A percentile compares a stretch with the other conserved stretches of the same genome.
phyloP scores from a whole-genome alignment of 2,329 filamentous ascomycete species.

The Cylindrodendrum hubeiense region DNA sequence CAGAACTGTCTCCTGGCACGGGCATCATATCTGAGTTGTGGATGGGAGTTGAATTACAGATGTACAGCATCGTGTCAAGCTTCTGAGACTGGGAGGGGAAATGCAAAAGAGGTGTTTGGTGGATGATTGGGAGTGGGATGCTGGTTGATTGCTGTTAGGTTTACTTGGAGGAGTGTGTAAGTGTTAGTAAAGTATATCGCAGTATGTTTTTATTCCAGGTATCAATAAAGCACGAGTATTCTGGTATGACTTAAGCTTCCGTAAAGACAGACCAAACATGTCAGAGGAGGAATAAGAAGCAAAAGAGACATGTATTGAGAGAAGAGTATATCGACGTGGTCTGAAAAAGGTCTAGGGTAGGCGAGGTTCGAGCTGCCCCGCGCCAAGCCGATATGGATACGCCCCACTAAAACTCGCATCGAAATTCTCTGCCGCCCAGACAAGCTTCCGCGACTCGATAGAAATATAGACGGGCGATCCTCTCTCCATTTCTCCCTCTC shows the following conservation, averaged over 20 bases:
- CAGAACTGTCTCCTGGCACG: constrained; percentile 3
- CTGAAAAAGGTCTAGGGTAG: constrained; percentile 5
- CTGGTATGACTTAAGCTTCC: too few relatives aligned
- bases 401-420: constrained; percentile 26
- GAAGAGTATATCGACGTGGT: neutral
- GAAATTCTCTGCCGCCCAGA: constrained; percentile 32
- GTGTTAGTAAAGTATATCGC: too few relatives aligned
- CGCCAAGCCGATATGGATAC: constrained; percentile 8
- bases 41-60: constrained; percentile 1
- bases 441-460: constrained; percentile 18
- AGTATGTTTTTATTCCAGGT: too few relatives aligned
- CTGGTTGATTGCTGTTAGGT: neutral
- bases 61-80: constrained; percentile 11
- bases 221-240: neutral
- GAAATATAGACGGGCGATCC: constrained; percentile 5
- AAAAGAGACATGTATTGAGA: too few relatives aligned
- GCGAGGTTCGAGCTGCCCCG: constrained; percentile 9
- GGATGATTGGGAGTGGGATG: constrained; percentile 14
- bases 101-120: neutral
- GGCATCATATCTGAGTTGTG: constrained; percentile 7
- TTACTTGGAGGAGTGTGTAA: too few relatives aligned
- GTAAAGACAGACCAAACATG: too few relatives aligned
- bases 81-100: neutral
- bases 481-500: constrained; percentile 3
- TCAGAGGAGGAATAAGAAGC: too few relatives aligned